Evolutionary conservation across 1,284 basidiomycete genomes (phyloP).

Genomic region (Leccinum fuscescens): DNA sequence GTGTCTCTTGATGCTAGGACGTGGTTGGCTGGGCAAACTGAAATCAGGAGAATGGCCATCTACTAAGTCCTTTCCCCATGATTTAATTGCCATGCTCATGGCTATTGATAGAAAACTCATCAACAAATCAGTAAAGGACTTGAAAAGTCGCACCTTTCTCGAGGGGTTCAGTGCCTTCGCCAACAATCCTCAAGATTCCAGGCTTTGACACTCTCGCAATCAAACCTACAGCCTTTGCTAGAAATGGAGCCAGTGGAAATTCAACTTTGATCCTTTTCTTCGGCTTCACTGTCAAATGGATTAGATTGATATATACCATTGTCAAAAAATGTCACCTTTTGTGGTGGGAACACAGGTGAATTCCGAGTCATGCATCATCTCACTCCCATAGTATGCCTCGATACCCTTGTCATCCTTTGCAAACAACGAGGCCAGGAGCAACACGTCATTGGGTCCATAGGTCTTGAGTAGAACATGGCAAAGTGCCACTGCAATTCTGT

Average conservation of each 20-base stretch:
- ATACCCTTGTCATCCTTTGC: conserved; percentile 11
- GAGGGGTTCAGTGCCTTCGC: neutral
- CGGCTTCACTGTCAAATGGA: neutral
- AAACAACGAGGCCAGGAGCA: conserved; percentile 22
- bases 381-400: neutral
- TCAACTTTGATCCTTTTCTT: neutral
- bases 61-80: neutral
- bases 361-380: neutral
- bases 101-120: neutral
- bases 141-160: neutral
- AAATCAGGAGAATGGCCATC: neutral
- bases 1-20: neutral
- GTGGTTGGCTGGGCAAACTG: neutral
- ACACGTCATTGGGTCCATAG: conserved; percentile 19
- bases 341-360: neutral
- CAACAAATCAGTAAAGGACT: neutral
- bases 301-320: neutral
- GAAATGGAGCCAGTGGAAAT: neutral
- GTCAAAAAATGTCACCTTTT: conserved; percentile 5
- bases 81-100: neutral
- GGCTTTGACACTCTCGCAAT: neutral
- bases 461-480: conserved; percentile 22
- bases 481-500: conserved; percentile 21
- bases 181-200: rapidly evolving
- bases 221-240: neutral